Evolutionary conservation across 371 early-diverging fungal species (phyloP).

Genomic region (Mortierella sp.): DNA sequence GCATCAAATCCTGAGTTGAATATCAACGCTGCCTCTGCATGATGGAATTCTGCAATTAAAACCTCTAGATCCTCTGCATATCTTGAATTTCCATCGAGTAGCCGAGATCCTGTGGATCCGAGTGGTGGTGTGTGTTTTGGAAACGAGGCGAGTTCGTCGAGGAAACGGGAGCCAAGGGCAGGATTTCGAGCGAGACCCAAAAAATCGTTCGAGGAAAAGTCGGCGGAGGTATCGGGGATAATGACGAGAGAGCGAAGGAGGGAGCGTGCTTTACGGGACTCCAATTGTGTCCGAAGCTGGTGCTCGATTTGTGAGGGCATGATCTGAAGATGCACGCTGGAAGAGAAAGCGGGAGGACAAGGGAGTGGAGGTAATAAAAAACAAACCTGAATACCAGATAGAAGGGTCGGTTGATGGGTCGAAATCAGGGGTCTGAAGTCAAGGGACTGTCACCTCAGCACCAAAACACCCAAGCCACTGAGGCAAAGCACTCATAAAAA

Average conservation of each 20-base stretch:
- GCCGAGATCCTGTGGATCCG: conserved; percentile 85
- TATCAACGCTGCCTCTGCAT: conserved; percentile 70
- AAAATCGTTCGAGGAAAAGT: conserved; percentile 89
- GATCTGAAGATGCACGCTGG: neutral
- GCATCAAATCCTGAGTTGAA: conserved; percentile 92
- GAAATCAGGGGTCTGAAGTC: too few species aligned
- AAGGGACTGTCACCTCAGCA: too few species aligned
- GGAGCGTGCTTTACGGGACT: conserved; percentile 39
- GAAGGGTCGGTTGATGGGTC: too few species aligned
- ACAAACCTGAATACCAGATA: too few species aligned
- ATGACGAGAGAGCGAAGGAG: conserved; percentile 51
- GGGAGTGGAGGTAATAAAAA: neutral
- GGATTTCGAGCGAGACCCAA: conserved; percentile 73
- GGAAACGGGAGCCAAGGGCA: conserved; percentile 57
- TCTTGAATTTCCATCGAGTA: conserved; percentile 80
- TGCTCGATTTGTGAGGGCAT: conserved; percentile 47
- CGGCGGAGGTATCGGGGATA: conserved; percentile 54
- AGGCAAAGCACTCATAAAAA: too few species aligned
- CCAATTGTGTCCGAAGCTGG: conserved; percentile 38
- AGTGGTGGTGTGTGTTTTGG: conserved; percentile 53
- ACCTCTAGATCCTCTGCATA: conserved; percentile 71
- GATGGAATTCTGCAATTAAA: conserved; percentile 72
- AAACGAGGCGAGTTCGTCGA: conserved; percentile 57
- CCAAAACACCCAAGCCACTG: too few species aligned
- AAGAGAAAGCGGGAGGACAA: conserved; percentile 2